A percentile compares a stretch with the other conserved stretches of the same genome.
Evolutionary conservation across 768 basidiomycete genomes (phyloP).

Genomic region (Lactarius sanguifluus): DNA sequence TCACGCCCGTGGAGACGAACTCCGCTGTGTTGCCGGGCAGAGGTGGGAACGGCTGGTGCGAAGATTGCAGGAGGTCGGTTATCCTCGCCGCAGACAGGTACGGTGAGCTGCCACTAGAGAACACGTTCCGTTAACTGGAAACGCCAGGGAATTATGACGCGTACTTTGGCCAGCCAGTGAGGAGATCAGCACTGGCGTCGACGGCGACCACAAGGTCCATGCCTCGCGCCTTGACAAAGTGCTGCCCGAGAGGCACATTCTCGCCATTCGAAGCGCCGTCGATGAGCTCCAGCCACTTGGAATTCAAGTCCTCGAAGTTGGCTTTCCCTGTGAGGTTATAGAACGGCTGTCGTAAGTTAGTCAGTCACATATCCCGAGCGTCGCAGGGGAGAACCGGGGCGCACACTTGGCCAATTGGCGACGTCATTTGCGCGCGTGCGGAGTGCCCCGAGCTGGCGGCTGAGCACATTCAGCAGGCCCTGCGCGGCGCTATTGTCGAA

Average conservation of each 20-base stretch:
- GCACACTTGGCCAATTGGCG: constrained; percentile 65
- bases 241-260: constrained; percentile 67
- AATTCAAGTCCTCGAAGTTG: constrained; percentile 55
- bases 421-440: constrained; percentile 57
- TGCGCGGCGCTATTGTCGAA: constrained; percentile 40
- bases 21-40: constrained; percentile 51
- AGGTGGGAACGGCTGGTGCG: constrained; percentile 64
- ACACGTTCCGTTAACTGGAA: constrained; percentile 13
- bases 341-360: constrained; percentile 41
- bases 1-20: constrained; percentile 62
- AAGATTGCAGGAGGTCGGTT: constrained; percentile 43
- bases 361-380: background rate
- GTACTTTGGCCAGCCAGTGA: constrained; percentile 67
- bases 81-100: constrained; percentile 47
- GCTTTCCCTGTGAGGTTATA: constrained; percentile 43
- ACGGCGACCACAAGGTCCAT: constrained; percentile 77
- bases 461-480: constrained; percentile 50
- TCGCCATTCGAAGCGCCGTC: constrained; percentile 72
- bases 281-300: constrained; percentile 58
- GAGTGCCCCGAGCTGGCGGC: constrained; percentile 47
- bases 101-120: constrained; percentile 52
- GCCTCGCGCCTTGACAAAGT: constrained; percentile 65
- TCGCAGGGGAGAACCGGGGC: constrained; percentile 24
- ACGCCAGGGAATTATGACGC: constrained; percentile 26
- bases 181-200: constrained; percentile 61